A percentile compares a stretch with the other conserved stretches of the same genome.
Conservation (phyloP, 176 grass and related monocot species). For the Lolium rigidum region DNA sequence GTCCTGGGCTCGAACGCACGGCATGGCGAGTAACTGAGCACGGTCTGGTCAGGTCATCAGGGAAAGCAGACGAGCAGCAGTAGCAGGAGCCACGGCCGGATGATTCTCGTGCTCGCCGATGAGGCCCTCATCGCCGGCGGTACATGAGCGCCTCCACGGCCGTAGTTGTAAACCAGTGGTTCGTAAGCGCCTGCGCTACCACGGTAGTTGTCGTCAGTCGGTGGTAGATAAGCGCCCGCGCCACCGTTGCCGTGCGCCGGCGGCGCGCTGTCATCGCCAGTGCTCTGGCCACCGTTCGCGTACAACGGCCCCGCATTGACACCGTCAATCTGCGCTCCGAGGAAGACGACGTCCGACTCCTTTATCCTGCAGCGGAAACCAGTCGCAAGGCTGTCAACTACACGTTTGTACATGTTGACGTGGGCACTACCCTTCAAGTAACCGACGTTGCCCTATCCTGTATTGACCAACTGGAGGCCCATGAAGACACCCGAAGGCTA, state of each 20-base stretch:
- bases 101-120: conserved; percentile 6
- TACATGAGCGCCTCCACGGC: conserved; percentile 9
- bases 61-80: conserved; percentile 3
- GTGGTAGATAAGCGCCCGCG: not conserved
- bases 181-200: not conserved
- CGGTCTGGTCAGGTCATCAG: not conserved
- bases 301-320: conserved; percentile 2
- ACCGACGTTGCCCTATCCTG: no score
- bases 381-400: no score
- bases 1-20: not conserved
- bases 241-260: conserved; percentile 1
- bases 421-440: no score
- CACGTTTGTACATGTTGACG: not conserved
- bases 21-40: not conserved
- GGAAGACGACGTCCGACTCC: conserved; percentile 46
- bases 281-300: not conserved
- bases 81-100: not conserved
- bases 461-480: no score
- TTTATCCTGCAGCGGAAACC: conserved; percentile 42
- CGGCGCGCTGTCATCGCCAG: not conserved
- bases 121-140: conserved; percentile 32
- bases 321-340: conserved; percentile 48
- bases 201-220: not conserved
- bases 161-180: conserved; percentile 38
- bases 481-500: no score